Conservation (phyloP, 208 protist species). For the Acanthamoeba sp. region DNA sequence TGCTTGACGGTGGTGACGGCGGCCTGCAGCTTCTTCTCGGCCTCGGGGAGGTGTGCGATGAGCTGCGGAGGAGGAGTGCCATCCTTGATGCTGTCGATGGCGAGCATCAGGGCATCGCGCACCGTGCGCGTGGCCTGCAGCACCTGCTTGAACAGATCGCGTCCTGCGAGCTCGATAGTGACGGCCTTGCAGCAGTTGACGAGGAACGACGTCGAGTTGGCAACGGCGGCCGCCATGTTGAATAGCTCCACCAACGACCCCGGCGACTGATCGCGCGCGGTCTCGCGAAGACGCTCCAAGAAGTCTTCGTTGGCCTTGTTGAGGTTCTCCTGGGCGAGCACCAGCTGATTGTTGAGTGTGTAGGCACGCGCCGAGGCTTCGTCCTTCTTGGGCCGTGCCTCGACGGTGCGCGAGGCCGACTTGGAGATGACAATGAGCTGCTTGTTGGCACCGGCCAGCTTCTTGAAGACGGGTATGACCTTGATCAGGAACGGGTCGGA, state of each 20-base stretch:
- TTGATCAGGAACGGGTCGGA: constrained; percentile 57
- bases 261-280: constrained; percentile 46
- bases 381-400: constrained; percentile 45
- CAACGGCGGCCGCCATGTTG: constrained; percentile 20
- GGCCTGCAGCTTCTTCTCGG: constrained; percentile 41
- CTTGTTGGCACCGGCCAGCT: constrained; percentile 65
- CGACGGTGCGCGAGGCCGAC: constrained; percentile 36
- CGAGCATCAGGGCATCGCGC: constrained; percentile 2
- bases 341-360: constrained; percentile 67
- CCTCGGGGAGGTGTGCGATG: constrained; percentile 32
- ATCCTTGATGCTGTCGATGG: constrained; percentile 57
- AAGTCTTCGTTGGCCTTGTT: constrained; percentile 64
- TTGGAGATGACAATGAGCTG: constrained; percentile 70
- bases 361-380: constrained; percentile 1
- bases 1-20: constrained; percentile 70
- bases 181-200: constrained; percentile 71
- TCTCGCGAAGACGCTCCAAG: constrained; percentile 30
- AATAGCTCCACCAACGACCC: constrained; percentile 9
- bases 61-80: constrained; percentile 18
- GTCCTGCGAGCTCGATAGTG: constrained; percentile 37
- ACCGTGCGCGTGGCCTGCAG: constrained; percentile 45
- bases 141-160: constrained; percentile 65
- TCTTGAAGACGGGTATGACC: constrained; percentile 63
- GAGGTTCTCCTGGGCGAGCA: constrained; percentile 65
- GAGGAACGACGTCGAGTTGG: constrained; percentile 66